Conservation (phyloP, 2,329 filamentous ascomycete species). For the Parascedosporium putredinis region DNA sequence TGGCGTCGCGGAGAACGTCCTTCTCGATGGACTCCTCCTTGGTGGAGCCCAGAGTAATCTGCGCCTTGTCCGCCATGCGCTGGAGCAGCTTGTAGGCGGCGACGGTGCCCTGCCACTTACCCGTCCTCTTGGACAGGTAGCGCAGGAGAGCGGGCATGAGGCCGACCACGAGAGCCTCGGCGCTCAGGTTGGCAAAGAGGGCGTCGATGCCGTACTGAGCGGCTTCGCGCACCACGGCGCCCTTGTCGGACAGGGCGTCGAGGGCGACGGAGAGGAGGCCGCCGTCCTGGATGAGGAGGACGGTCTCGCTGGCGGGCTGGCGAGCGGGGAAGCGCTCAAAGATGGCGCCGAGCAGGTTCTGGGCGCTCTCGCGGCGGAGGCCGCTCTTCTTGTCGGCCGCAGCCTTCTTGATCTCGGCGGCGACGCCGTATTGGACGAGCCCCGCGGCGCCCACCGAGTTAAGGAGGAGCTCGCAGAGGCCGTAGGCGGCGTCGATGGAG, state of each 20-base stretch:
- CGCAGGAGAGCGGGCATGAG: conserved; percentile 64
- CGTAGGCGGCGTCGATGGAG: conserved; percentile 55
- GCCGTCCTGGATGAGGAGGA: conserved; percentile 74
- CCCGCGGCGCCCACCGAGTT: conserved; percentile 43
- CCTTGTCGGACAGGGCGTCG: conserved; percentile 85
- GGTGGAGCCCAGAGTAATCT: conserved; percentile 66
- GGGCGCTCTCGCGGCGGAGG: conserved; percentile 74
- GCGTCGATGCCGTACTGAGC: conserved; percentile 91
- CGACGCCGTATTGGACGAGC: conserved; percentile 41
- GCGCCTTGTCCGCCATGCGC: conserved; percentile 89
- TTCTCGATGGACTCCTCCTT: conserved; percentile 80
- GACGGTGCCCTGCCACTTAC: conserved; percentile 95
- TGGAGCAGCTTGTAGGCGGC: conserved; percentile 77
- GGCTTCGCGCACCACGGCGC: conserved; percentile 75
- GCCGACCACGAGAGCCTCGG: conserved; percentile 74
- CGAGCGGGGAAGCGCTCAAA: conserved; percentile 79
- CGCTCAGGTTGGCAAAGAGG: conserved; percentile 65
- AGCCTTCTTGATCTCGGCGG: conserved; percentile 55
- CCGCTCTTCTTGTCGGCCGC: conserved; percentile 91
- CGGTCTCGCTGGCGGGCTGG: conserved; percentile 67
- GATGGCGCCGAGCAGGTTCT: conserved; percentile 87
- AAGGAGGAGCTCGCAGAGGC: conserved; percentile 48
- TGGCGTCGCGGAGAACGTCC: conserved; percentile 78
- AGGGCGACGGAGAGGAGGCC: conserved; percentile 63
- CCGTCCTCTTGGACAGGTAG: conserved; percentile 74